phyloP scores from a whole-genome alignment of 2,329 filamentous ascomycete genomes.

The Fusarium armeniacum region DNA sequence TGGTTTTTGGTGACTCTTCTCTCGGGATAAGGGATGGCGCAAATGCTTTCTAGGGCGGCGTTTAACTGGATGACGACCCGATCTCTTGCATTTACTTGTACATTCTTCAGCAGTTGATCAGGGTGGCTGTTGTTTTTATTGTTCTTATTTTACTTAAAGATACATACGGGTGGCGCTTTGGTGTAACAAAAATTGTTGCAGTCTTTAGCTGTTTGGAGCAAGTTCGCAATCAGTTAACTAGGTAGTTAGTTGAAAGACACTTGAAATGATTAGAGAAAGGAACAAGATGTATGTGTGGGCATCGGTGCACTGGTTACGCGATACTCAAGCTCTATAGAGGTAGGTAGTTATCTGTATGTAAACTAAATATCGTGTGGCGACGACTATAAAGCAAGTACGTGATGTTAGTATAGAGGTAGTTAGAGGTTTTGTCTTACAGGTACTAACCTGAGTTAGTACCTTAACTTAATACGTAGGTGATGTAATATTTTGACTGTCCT shows the following conservation, averaged over 20 bases:
- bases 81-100: constrained; percentile 35
- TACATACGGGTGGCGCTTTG: constrained; percentile 40
- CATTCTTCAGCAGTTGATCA: constrained; percentile 41
- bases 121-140: constrained; percentile 30
- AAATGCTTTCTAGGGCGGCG: constrained; percentile 41
- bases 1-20: constrained; percentile 21
- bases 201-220: constrained; percentile 19
- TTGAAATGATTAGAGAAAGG: constrained; percentile 16
- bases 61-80: constrained; percentile 41
- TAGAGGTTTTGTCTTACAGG: background rate
- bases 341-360: background rate
- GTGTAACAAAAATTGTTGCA: constrained; percentile 31
- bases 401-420: too few species aligned
- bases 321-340: constrained; percentile 2
- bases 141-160: constrained; percentile 33
- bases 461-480: constrained; percentile 22
- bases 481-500: constrained; percentile 41
- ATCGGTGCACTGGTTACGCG: constrained; percentile 5
- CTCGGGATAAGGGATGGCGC: constrained; percentile 38
- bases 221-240: constrained; percentile 8
- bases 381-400: too few species aligned
- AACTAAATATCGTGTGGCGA: background rate
- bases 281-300: constrained; percentile 2
- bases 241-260: constrained; percentile 5
- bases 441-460: too few species aligned